A percentile compares a stretch with the other conserved stretches of the same genome.
Conservation (phyloP, 2,329 filamentous ascomycete species). For the Coniochaeta sp. region DNA sequence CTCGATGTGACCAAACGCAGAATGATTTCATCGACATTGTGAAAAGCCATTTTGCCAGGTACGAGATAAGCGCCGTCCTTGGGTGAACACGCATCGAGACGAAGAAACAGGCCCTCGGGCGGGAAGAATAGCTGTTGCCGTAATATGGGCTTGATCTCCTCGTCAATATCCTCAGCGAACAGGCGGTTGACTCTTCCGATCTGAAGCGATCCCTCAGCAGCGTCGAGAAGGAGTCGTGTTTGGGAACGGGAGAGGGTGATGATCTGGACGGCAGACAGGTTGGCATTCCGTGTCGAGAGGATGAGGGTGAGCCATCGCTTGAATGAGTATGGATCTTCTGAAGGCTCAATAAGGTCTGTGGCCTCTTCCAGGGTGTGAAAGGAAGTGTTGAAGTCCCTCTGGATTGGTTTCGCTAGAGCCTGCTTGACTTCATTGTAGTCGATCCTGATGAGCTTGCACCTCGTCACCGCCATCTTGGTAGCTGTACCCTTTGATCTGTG, state of each 20-base stretch:
- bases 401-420: constrained; percentile 1
- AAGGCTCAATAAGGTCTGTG: constrained; percentile 18
- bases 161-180: constrained; percentile 23
- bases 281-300: constrained; percentile 21
- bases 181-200: constrained; percentile 18
- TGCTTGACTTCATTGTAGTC: constrained; percentile 7
- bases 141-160: constrained; percentile 19
- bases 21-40: constrained; percentile 23
- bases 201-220: constrained; percentile 23
- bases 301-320: constrained; percentile 33
- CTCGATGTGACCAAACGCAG: constrained; percentile 28
- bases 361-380: constrained; percentile 24
- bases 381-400: constrained; percentile 24
- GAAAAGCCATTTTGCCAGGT: constrained; percentile 18
- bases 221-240: constrained; percentile 19
- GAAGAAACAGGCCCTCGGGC: constrained; percentile 30
- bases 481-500: too few species aligned
- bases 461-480: not conserved
- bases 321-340: constrained; percentile 28
- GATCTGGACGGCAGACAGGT: constrained; percentile 16
- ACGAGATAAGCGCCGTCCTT: constrained; percentile 28
- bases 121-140: constrained; percentile 17
- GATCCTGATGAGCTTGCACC: constrained; percentile 7
- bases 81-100: constrained; percentile 32
- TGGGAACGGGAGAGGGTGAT: constrained; percentile 20